Base-by-base conservation (phyloP, 2,329 filamentous ascomycete species). In the Aquanectria penicillioides region DNA sequence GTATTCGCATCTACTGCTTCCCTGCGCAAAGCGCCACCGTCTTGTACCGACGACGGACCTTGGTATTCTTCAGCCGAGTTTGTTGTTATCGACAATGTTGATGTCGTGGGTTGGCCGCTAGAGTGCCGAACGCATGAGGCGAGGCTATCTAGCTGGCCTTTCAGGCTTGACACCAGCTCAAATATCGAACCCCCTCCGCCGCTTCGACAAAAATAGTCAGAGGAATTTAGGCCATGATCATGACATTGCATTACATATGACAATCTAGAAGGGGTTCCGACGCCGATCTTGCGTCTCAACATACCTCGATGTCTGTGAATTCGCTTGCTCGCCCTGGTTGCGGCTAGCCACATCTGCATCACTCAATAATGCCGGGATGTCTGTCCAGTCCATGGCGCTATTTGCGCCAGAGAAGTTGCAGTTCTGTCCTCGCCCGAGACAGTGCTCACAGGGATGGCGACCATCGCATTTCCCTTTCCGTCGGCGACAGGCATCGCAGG, bases 381-480 rank as follows among this genome's bases (percentile, higher is more conserved):
- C 53, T 20, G 12, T 20, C 55, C 48, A 58, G 8, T 46, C 40
- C 7, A 28, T 25, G 17, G 34, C 11, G 12, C 40, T 33, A 37
- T 38, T 43, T 25, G 26, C 28, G 34, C 38, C 60, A 18, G 37
- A 50, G 34, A 54, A 68, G 28, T 36, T 52, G 33, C 67, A 68
- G 13, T 53, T 37, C 31, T 60, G 58, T 2, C 52, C 56, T 11
- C 65, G 52, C 5, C 54, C 51, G 22, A 37, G 18, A 34, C 64
- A 68, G 34, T 64, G 58, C 12, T 51, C 51, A 46, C 67, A 69
- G 15, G 66, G 66, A 23, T 67, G 51, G 12, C 49, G 56, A 7
- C 67, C 67, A 25, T 67, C 62, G 50, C 67, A 69, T 58, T 61
- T 63, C 9, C 66, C 66, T 52, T 69, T 69, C 18, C 67, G 63